These are phyloP conservation scores for Ceratocystis alfenasii DNA, from an alignment of 2,329 filamentous ascomycete species.

Conservation along the genomic window DNA sequence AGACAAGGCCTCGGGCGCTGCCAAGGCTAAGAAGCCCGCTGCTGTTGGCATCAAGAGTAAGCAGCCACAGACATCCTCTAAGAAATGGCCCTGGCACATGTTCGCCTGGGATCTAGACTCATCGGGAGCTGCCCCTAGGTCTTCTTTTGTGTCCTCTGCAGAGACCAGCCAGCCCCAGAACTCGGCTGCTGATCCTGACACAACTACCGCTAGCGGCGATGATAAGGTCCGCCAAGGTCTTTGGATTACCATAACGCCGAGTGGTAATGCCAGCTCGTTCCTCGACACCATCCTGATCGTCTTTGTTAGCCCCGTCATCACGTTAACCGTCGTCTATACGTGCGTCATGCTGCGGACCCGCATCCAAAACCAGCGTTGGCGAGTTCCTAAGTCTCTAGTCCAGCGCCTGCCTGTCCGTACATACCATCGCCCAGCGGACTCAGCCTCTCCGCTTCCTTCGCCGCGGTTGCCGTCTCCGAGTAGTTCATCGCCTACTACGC, in stretches of 20 bases:
- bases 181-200: slow-evolving; percentile 3
- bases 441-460: slow-evolving; percentile 46
- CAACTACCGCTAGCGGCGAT: slow-evolving; percentile 8
- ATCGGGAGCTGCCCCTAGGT: slow-evolving; percentile 42
- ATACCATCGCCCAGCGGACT: slow-evolving; percentile 65
- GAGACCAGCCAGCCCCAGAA: slow-evolving; percentile 22
- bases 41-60: slow-evolving; percentile 7
- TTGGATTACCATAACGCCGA: slow-evolving; percentile 93
- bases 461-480: slow-evolving; percentile 50
- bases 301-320: slow-evolving; percentile 88
- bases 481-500: slow-evolving; percentile 62
- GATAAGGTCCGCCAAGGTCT: slow-evolving; percentile 56
- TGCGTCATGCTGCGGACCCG: slow-evolving; percentile 76
- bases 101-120: slow-evolving; percentile 33
- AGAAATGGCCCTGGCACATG: slow-evolving; percentile 37
- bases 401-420: slow-evolving; percentile 89
- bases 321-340: slow-evolving; percentile 83
- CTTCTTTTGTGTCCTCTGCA: slow-evolving; percentile 57
- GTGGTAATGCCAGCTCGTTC: slow-evolving; percentile 72
- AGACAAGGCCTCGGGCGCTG: slow-evolving; percentile 27
- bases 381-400: slow-evolving; percentile 93
- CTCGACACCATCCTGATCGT: slow-evolving; percentile 93
- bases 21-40: slow-evolving; percentile 25
- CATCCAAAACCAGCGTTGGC: slow-evolving; percentile 80
- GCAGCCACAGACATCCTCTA: slow-evolving; percentile 23